A percentile compares a stretch with the other conserved stretches of the same genome.
Evolutionary conservation across 2,329 filamentous ascomycete genomes (phyloP).

Genomic region (Phaeoacremonium minimum): DNA sequence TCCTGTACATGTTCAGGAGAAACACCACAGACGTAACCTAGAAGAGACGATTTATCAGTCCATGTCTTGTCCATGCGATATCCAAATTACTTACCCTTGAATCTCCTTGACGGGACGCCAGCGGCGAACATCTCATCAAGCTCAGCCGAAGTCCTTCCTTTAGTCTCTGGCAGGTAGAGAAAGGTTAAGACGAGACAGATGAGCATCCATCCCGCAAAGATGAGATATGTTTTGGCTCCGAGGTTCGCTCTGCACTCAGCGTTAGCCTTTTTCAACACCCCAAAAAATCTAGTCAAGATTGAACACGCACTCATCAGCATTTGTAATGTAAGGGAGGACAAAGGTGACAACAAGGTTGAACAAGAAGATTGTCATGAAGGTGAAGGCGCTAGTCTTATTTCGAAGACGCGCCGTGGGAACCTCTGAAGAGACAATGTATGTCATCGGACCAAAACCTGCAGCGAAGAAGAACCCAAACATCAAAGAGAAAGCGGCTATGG

Average conservation of each 20-base stretch:
- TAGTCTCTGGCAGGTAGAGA: conserved; percentile 8
- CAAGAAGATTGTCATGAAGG: conserved; percentile 25
- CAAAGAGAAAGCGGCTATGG: conserved; percentile 24
- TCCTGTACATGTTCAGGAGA: too few relatives aligned
- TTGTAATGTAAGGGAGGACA: conserved; percentile 25
- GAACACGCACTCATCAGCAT: conserved; percentile 8
- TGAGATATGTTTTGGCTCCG: conserved; percentile 9
- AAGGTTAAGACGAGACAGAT: conserved; percentile 7
- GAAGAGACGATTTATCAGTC: too few relatives aligned
- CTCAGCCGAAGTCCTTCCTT: conserved; percentile 7
- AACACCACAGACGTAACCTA: too few relatives aligned
- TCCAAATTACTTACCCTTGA: too few relatives aligned
- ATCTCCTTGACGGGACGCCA: too few relatives aligned
- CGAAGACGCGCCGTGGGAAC: conserved; percentile 14
- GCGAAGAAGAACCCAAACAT: conserved; percentile 31
- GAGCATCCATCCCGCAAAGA: conserved; percentile 8
- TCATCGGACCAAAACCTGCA: conserved; percentile 29
- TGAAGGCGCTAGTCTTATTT: conserved; percentile 24
- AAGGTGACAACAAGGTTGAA: conserved; percentile 32
- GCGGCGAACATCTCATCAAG: conserved; percentile 6
- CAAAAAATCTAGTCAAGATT: too few relatives aligned
- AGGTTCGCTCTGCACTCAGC: too few relatives aligned
- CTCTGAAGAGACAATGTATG: conserved; percentile 26
- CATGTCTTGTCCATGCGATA: too few relatives aligned
- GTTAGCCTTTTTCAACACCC: too few relatives aligned